A percentile compares a stretch with the other conserved stretches of the same genome.
Evolutionary conservation across 2,329 filamentous ascomycete genomes (phyloP).

Genomic region (Talaromyces albobiverticillius): DNA sequence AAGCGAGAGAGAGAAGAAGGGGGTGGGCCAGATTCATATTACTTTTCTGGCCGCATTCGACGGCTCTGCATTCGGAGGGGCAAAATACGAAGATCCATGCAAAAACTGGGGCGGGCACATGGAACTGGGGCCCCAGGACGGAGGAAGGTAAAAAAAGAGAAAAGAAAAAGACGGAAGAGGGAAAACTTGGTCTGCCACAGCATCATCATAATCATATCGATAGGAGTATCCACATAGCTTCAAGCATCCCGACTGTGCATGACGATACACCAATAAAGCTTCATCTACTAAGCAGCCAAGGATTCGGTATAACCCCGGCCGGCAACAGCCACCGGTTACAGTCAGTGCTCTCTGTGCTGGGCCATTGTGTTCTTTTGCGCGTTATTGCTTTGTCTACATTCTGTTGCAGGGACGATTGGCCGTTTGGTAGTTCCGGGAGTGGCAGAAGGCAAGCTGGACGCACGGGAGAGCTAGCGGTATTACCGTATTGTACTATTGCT

Average conservation of each 20-base stretch:
- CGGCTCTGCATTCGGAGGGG: conserved; percentile 7
- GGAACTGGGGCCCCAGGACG: conserved; percentile 11
- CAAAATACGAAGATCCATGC: background rate
- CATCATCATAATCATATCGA: background rate
- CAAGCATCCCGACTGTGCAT: too few species aligned
- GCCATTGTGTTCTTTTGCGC: background rate
- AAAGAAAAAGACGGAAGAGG: background rate
- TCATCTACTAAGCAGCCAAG: background rate
- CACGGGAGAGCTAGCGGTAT: too few species aligned
- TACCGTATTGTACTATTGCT: too few species aligned
- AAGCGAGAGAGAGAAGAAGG: background rate
- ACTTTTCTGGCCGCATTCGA: conserved; percentile 11
- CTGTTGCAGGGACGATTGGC: background rate
- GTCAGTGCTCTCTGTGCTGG: too few species aligned
- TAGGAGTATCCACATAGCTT: conserved; percentile 2
- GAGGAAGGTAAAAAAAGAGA: background rate
- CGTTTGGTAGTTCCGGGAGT: background rate
- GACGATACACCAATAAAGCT: background rate
- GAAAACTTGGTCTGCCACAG: too few species aligned
- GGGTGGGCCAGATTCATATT: conserved; percentile 11
- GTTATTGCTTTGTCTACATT: background rate
- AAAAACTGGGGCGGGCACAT: conserved; percentile 12
- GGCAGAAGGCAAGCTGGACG: too few species aligned
- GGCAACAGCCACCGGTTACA: too few species aligned
- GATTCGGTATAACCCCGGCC: background rate